Conservation (phyloP, 2,329 filamentous ascomycete genomes). For the Apiospora kogelbergensis region DNA sequence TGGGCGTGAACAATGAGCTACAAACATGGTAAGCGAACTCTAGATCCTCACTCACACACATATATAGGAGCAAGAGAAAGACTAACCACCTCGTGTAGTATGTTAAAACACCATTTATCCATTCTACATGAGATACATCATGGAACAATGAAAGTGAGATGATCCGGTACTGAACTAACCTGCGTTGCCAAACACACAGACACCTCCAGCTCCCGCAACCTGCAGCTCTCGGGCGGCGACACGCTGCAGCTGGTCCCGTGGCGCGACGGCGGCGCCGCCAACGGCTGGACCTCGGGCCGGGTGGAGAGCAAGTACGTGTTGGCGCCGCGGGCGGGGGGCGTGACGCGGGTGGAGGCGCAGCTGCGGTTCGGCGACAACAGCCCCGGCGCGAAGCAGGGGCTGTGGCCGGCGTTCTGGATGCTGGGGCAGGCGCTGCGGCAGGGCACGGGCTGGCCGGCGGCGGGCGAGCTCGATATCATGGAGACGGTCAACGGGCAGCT, state of each 20-base stretch:
- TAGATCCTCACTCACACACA: neutral
- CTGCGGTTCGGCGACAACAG: conserved; percentile 35
- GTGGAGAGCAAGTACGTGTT: conserved; percentile 38
- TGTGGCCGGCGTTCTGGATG: conserved; percentile 50
- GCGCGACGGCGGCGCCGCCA: conserved; percentile 14
- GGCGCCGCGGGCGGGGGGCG: conserved; percentile 37
- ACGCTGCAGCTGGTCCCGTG: conserved; percentile 17
- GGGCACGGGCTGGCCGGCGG: conserved; percentile 40
- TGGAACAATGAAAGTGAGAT: too few relatives aligned
- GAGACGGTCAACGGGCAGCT: conserved; percentile 41
- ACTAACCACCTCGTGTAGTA: too few relatives aligned
- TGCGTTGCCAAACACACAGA: neutral
- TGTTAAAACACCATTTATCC: too few relatives aligned
- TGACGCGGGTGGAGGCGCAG: conserved; percentile 38
- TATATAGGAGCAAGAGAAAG: neutral
- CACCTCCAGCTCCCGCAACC: conserved; percentile 13
- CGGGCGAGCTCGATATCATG: conserved; percentile 46
- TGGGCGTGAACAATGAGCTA: conserved; percentile 17
- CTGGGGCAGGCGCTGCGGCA: conserved; percentile 40
- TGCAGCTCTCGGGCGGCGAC: conserved; percentile 16
- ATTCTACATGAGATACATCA: too few relatives aligned
- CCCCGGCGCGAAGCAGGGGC: conserved; percentile 33
- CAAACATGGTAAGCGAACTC: conserved; percentile 11
- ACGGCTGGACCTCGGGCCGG: conserved; percentile 43
- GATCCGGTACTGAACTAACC: too few relatives aligned